Evolutionary conservation across 257 asterid species (phyloP).

Genomic region (Nicotiana tomentosiformis): DNA sequence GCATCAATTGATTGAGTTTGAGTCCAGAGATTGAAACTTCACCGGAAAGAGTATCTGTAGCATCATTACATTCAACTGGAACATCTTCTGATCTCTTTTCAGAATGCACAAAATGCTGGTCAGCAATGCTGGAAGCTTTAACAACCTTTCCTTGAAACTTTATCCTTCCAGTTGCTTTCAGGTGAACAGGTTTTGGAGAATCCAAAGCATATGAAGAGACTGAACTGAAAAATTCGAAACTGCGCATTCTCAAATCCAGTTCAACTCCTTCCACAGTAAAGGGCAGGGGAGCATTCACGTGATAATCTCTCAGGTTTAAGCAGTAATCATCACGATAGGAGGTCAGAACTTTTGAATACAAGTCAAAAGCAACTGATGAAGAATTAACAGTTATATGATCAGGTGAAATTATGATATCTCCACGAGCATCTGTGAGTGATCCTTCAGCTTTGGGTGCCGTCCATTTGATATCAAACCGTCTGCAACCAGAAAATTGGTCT

Average conservation of each 20-base stretch:
- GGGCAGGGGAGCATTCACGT: slow-evolving; percentile 50
- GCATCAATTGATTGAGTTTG: slow-evolving; percentile 91
- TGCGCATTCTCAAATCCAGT: slow-evolving; percentile 85
- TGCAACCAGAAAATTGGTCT: slow-evolving; percentile 23
- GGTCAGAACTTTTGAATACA: slow-evolving; percentile 68
- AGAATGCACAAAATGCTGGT: slow-evolving; percentile 29
- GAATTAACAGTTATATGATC: slow-evolving; percentile 82
- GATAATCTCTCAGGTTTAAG: slow-evolving; percentile 48
- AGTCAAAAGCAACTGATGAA: slow-evolving; percentile 92
- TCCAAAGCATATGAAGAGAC: slow-evolving; percentile 88
- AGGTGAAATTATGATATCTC: slow-evolving; percentile 90
- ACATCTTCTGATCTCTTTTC: slow-evolving; percentile 25
- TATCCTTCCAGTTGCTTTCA: slow-evolving; percentile 94
- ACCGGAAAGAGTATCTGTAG: slow-evolving; percentile 63
- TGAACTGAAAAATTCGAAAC: slow-evolving; percentile 80
- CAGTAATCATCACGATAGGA: slow-evolving; percentile 61
- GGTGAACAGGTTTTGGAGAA: slow-evolving; percentile 84
- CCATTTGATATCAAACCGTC: slow-evolving; percentile 99
- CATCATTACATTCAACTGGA: slow-evolving; percentile 28
- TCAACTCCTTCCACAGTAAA: slow-evolving; percentile 89
- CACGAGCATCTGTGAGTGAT: slow-evolving; percentile 97
- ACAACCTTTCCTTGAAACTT: slow-evolving; percentile 92
- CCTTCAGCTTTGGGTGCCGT: slow-evolving; percentile 98
- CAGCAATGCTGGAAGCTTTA: slow-evolving; percentile 25
- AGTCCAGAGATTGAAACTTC: slow-evolving; percentile 86